Base-by-base conservation (phyloP, 768 basidiomycete species). In the Lyophyllum semitale region DNA sequence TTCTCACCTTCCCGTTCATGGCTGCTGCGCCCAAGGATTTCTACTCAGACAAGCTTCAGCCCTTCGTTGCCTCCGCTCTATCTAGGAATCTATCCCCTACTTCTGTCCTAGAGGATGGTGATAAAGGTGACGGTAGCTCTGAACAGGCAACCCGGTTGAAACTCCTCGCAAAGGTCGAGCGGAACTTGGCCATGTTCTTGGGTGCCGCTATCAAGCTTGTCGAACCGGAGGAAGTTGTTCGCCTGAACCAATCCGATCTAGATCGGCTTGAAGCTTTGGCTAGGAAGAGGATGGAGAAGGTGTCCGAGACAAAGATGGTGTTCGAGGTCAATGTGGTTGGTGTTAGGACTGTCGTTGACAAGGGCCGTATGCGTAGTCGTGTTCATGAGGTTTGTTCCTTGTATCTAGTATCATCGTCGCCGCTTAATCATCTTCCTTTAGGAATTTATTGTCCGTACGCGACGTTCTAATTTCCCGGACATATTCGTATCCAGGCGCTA, bases 1-100 rank as follows among this genome's bases (percentile, higher is more conserved):
- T 98, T 55, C 80, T 98, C 53, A 91, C 95, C 0, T 98, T 99
- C 67, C 97, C 97, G 13, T 97, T 99, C 77, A 85, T 99, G 70
- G 84, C 85, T 45, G 77, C 88, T 1, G 95, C 95, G 0, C 95
- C 94, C 0, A 84, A 88, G 63, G 84, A 91, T 63, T 98, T 99
- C 72, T 99, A 96, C 74, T 87, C 91, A 1, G 84, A 87, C 55
- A 98, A 99, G 71, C 83, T 99, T 3, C 96, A 98, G 72, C 95
- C 96, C 0, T 98, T 98, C 69, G 79, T 95, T 51, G 84, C 87
- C 32, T 91, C 89, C 29, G 79, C 93, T 57, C 75, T 98, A 12
- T 79, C 91, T 0, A 85, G 92, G 50, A 93, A 94, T 63, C 77
- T 97, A 44, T 81, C 86, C 7, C 75, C 84, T 0, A 75, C 80